Base-by-base conservation (phyloP, 495 filamentous ascomycete species). In the Pyronema domesticum region DNA sequence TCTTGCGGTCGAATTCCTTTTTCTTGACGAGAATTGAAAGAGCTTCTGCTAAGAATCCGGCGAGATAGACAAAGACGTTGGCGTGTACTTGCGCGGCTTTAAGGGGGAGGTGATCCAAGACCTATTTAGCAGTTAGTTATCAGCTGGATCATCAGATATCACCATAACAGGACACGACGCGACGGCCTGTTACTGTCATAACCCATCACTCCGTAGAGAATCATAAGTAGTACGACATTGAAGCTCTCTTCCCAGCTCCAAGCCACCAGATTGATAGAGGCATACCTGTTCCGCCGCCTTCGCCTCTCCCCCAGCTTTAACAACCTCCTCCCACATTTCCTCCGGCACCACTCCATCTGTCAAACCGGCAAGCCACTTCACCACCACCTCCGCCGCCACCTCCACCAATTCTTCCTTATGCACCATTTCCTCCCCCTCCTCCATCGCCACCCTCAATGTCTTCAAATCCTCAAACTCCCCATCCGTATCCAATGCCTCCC, bases 1-100 rank as follows among this genome's bases (percentile, higher is more conserved):
- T 57, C 43, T 77, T 67, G 55, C 66, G 8, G 56, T 48, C 36
- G n/a, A 67, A 11, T 63, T 65, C 50, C 66, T 54, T 48, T 59
- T 63, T 68, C 63, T 51, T 68, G 71, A 45, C 68, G 65, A 64
- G 47, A 9, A 60, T 59, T 10, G 51, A 40, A 19, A 61, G 55
- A 8, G 49, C 60, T 35, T 65, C 61, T 46, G 60, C 55, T 14
- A 65, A 42, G 37, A 65, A 65, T 3, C 62, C 62, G 7, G 61
- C 60, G 19, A 65, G 53, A 30, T 65, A 65, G 7, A 65, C 53
- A 39, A 65, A 65, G 11, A 65, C 62, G 37, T 65, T 65, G 30
- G 58, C 58, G 18, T 65, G 62, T 34, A 56, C 58, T n/a, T 63
- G 56, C 30, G 58, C 61, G 35, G 42, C 53, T 45, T 56, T 52